Evolutionary conservation across 75 land plant genomes (phyloP).

Genomic region (Picea sitchensis): DNA sequence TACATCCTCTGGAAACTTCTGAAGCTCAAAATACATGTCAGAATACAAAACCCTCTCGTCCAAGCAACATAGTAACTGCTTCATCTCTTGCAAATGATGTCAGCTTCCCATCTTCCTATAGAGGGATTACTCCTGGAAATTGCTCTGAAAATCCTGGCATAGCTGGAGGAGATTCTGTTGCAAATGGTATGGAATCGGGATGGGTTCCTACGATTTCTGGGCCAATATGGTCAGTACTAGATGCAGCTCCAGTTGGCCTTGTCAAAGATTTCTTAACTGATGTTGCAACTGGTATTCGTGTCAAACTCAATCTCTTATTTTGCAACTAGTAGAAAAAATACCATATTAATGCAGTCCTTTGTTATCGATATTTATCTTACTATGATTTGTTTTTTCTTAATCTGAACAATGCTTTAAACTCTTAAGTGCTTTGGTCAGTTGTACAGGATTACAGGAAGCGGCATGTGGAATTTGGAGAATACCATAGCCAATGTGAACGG

Average conservation of each 20-base stretch:
- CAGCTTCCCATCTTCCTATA: neutral
- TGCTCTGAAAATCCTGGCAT: conserved; percentile 5
- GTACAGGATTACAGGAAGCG: conserved; percentile 42
- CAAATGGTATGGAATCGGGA: conserved; percentile 2
- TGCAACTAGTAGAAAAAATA: neutral
- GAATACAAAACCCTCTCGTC: neutral
- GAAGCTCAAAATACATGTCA: neutral
- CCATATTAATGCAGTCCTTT: neutral
- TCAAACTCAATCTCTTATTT: neutral
- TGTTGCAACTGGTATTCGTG: conserved; percentile 55
- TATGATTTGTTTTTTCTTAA: neutral
- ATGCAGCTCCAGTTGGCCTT: conserved; percentile 81
- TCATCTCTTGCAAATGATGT: neutral
- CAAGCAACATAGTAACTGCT: conserved; percentile 2
- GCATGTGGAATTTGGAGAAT: conserved; percentile 34
- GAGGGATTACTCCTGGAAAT: too few species aligned
- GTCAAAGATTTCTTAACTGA: conserved; percentile 62
- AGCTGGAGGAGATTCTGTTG: conserved; percentile 3
- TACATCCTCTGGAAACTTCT: conserved; percentile 3
- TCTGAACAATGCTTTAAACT: conserved; percentile 12
- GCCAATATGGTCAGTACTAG: conserved; percentile 61
- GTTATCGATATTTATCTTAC: neutral
- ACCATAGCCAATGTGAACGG: conserved; percentile 24
- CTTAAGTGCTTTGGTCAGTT: conserved; percentile 40
- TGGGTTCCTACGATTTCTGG: conserved; percentile 64